A percentile compares a stretch with the other conserved stretches of the same genome.
Conservation (phyloP, 2,329 filamentous ascomycete species). For the Fusarium chlamydosporum region DNA sequence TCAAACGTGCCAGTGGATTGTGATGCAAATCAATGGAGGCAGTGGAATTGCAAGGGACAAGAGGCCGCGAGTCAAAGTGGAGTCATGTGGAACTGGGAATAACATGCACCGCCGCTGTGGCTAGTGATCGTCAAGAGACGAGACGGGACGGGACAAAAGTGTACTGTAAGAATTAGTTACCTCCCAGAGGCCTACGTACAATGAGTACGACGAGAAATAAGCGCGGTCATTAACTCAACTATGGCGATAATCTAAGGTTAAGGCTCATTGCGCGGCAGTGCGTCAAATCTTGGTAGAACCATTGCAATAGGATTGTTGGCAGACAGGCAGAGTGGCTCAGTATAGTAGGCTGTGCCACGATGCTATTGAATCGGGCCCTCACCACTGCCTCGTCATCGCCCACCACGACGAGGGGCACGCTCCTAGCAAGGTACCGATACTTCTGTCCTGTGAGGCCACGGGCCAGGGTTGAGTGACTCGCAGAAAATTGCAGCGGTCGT, state of each 20-base stretch:
- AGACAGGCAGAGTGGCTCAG: slow-evolving; percentile 46
- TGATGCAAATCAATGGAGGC: slow-evolving; percentile 39
- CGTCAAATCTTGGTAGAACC: slow-evolving; percentile 17
- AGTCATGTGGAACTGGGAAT: slow-evolving; percentile 37
- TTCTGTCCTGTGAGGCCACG: slow-evolving; percentile 16
- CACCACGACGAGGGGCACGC: slow-evolving; percentile 48
- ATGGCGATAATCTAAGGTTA: background rate
- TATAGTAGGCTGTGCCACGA: slow-evolving; percentile 47
- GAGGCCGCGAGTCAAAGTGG: slow-evolving; percentile 48
- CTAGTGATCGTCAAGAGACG: slow-evolving; percentile 21
- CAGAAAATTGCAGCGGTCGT: slow-evolving; percentile 36
- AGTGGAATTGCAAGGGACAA: slow-evolving; percentile 44
- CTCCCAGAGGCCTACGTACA: slow-evolving; percentile 27
- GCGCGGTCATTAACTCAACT: slow-evolving; percentile 18
- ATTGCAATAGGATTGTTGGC: slow-evolving; percentile 26
- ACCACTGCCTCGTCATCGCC: slow-evolving; percentile 60
- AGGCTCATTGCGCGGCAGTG: slow-evolving; percentile 37
- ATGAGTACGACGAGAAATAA: slow-evolving; percentile 14
- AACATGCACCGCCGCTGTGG: slow-evolving; percentile 42
- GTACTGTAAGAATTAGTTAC: background rate
- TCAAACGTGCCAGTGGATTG: slow-evolving; percentile 27
- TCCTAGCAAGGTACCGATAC: slow-evolving; percentile 52
- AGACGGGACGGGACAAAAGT: background rate
- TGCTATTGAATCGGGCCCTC: slow-evolving; percentile 27
- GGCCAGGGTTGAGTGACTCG: slow-evolving; percentile 44